Percentiles rank a stretch among this genome's conserved stretches.
These are phyloP conservation scores for Rutidosis leptorrhynchoides DNA, from an alignment of 129 eudicot genomes.

Conservation along the genomic window DNA sequence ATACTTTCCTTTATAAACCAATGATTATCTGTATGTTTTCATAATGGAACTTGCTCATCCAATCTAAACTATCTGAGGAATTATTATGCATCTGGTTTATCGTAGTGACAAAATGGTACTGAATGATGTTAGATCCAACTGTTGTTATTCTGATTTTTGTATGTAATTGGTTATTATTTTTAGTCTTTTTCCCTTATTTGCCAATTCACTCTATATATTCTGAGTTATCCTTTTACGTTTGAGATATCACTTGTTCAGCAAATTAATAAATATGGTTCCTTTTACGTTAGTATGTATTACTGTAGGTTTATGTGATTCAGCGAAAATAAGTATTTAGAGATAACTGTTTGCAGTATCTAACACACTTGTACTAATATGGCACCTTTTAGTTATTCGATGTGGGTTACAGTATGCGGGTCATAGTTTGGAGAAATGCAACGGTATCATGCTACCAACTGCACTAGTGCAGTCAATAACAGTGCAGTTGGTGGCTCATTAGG, in stretches of 20 bases:
- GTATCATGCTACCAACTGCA: slow-evolving; percentile 92
- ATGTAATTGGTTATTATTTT: not conserved
- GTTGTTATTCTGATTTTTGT: not conserved
- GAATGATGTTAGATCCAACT: not conserved
- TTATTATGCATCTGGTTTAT: not conserved
- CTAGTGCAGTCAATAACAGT: slow-evolving; percentile 92
- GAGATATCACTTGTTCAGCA: not conserved
- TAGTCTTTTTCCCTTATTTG: not conserved
- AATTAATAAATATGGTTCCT: not conserved
- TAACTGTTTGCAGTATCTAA: not conserved
- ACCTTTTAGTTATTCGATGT: slow-evolving; percentile 52
- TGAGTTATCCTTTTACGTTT: slow-evolving; percentile 2
- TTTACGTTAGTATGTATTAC: not conserved
- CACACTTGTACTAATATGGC: slow-evolving; percentile 32
- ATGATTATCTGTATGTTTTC: not conserved
- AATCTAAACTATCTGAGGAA: not conserved
- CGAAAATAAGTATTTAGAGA: not conserved
- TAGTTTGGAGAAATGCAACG: slow-evolving; percentile 95
- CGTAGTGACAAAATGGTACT: not conserved
- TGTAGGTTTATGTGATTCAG: not conserved
- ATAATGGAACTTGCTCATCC: slow-evolving; percentile 1
- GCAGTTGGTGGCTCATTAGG: slow-evolving; percentile 63
- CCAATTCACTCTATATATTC: not conserved
- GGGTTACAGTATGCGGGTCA: slow-evolving; percentile 89
- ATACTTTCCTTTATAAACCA: not conserved